Evolutionary conservation across 345 rosid species (phyloP).

Genomic region (Firmiana major): DNA sequence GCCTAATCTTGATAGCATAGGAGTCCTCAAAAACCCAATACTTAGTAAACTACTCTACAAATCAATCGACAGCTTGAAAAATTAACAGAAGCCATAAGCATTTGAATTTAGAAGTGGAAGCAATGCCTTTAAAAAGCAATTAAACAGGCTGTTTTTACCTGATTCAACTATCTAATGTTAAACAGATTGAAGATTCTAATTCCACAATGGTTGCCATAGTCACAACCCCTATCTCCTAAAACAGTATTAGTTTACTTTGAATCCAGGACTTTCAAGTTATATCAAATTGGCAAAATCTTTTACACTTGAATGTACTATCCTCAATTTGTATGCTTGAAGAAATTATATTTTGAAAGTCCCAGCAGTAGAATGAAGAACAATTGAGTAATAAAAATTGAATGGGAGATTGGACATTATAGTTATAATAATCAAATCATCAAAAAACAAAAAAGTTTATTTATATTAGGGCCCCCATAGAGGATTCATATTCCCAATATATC

Average conservation of each 20-base stretch:
- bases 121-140: neutral
- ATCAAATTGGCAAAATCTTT: neutral
- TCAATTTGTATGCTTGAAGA: neutral
- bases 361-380: neutral
- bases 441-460: neutral
- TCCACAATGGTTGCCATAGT: neutral
- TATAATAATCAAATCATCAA: neutral
- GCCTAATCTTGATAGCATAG: slow-evolving; percentile 51
- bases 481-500: neutral
- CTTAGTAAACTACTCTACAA: slow-evolving; percentile 70
- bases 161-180: neutral
- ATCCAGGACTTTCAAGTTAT: neutral
- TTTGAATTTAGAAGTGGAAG: neutral
- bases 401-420: neutral
- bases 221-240: neutral
- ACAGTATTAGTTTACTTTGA: neutral
- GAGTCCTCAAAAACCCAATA: slow-evolving; percentile 56
- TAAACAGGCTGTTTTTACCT: neutral
- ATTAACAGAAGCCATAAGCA: slow-evolving; percentile 19
- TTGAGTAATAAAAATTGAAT: neutral
- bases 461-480: neutral
- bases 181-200: neutral
- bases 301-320: neutral
- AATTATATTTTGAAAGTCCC: neutral
- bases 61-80: slow-evolving; percentile 81